A percentile compares a stretch with the other conserved stretches of the same genome.
Conservation (phyloP, 257 asterid species). For the Nicotiana tomentosiformis region DNA sequence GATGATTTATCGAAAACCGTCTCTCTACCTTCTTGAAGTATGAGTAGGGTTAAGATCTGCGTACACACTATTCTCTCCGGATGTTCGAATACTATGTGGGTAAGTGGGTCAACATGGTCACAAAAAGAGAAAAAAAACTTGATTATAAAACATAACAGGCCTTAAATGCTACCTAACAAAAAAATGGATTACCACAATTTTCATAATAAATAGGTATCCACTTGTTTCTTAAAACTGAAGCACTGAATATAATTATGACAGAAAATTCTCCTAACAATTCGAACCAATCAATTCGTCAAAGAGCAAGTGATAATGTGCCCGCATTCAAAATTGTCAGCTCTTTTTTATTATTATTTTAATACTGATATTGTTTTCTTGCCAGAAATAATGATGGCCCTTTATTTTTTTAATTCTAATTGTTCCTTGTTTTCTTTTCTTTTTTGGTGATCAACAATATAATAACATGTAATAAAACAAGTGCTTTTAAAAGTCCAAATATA, state of each 20-base stretch:
- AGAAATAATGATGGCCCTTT: background rate
- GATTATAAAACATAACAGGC: background rate
- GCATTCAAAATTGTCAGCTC: background rate
- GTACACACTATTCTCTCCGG: too few relatives aligned
- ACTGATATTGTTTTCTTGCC: background rate
- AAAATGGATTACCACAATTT: background rate
- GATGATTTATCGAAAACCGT: accelerated
- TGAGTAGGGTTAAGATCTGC: too few relatives aligned
- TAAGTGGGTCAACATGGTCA: background rate
- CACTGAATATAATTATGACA: constrained; percentile 2
- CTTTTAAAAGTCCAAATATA: background rate
- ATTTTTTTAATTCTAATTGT: too few relatives aligned
- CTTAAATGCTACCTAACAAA: background rate
- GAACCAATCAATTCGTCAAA: background rate
- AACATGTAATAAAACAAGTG: background rate
- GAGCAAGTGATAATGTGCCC: background rate
- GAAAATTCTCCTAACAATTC: background rate
- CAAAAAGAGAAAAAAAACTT: background rate
- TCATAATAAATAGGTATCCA: background rate
- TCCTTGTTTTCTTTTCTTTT: background rate
- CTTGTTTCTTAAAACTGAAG: constrained; percentile 1
- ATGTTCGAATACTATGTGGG: too few relatives aligned
- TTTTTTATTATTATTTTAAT: background rate
- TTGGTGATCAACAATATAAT: background rate
- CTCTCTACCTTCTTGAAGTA: too few relatives aligned